Base-by-base conservation (phyloP, 1,139 yeast species). In the Pichia cactophila region DNA sequence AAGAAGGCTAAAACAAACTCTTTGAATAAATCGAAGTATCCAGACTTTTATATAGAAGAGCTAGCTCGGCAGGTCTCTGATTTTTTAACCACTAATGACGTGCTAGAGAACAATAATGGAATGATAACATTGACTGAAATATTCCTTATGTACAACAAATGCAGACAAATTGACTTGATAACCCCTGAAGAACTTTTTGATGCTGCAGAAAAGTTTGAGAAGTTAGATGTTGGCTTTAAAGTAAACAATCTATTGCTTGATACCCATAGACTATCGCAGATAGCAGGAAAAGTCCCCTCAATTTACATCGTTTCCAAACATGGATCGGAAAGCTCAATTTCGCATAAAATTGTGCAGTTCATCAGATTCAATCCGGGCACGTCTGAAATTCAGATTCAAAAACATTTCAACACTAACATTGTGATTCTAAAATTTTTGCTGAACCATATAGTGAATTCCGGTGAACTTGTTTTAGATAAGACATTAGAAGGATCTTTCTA, bases 51-150 rank as follows among this genome's bases (percentile, higher is more conserved):
- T 53, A 64, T 70, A 45, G 69, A 70, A n/a, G 81, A 75, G 49
- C 59, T 78, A 16, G 71, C 87, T 0, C 70, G 86, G 42, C 83
- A 81, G 56, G 58, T 83, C 0, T 77, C 80, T 16, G 86, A 79
- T 50, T 81, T 78, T 58, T 64, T 81, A 2, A 60, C 62, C 7
- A 58, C 68, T 31, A 71, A 70, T 37, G 69, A 77, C 26, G 60
- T 75, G 0, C 54, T 78, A 44, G 70, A 70, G 29, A 67, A 66
- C 31, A 73, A 73, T 45, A 81, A 81, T 41, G 85, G 84, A 1
- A 68, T 80, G 16, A 68, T 83, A n/a, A 72, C 85, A 0, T 57
- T 83, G 26, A 73, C 77, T 43, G 89, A 83, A 57, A 61, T 83
- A 29, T 83, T 73, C 63, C 80, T 82, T 0, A 57, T 78, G 26